Base-by-base conservation (phyloP, 208 protist genomes). In the Trypanosoma lewisi region DNA sequence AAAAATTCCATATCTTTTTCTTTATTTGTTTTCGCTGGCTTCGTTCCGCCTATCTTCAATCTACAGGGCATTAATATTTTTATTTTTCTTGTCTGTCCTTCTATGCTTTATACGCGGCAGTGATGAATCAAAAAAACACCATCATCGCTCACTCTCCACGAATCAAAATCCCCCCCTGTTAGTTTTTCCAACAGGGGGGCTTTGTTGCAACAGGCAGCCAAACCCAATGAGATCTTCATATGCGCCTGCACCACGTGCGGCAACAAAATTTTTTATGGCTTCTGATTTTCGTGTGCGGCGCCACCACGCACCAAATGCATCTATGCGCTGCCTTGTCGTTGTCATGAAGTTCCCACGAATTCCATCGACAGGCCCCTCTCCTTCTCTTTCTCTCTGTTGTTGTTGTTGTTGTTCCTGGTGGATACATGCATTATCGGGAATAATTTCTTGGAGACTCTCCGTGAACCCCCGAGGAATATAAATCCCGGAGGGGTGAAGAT, bases 211-310 rank as follows among this genome's bases (percentile, higher is more conserved):
- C 39, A 75, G 39, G 34, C 53, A 50, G 37, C 61, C 63, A 57
- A 78, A 82, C 1, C 71, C 77, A 34, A 82, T 53, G 48, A 69
- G 19, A 55, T 82, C 77, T 50, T 71, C 71, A 14, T 70, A 63
- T 14, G 61, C 67, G 36, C 34, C 28, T 2, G 41, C 52, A 31
- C 65, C 54, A 16, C 65, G 63, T 16, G 50, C 59, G 1, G 65
- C 64, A n/a, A 82, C 63, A 48, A 75, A 66, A 19, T 23, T 11
- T 39, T 69, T 73, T 34, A 55, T 54, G 16, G 63, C 63, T 33
- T 82, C 70, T 52, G 60, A 66, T 45, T 74, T 73, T 49, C 63
- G 58, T 54, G 69, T 72, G 34, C 76, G 76, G 16, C 70, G 48
- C 76, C 76, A 82, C 66, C 58, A 67, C 1, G 31, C 28, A 36